phyloP scores from a whole-genome alignment of 176 grass and related monocot species.

The Carex pumila region DNA sequence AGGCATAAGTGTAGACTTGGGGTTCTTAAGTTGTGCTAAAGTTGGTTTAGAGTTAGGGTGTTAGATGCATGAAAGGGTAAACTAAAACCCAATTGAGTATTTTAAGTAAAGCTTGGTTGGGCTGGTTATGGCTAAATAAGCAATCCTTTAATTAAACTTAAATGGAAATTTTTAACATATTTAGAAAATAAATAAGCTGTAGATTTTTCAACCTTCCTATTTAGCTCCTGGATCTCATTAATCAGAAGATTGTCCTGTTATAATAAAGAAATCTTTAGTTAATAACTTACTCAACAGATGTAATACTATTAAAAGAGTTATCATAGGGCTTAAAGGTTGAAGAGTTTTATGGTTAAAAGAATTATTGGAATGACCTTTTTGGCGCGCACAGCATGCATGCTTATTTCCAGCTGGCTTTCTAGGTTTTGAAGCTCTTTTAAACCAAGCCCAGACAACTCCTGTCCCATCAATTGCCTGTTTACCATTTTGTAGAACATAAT shows the following conservation, averaged over 20 bases:
- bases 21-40: not conserved
- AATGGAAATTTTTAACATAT: not conserved
- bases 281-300: not conserved
- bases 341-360: not conserved
- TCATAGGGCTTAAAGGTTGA: not conserved
- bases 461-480: conserved; percentile 63
- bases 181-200: not conserved
- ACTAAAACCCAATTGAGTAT: too few relatives aligned
- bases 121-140: not conserved
- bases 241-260: conserved; percentile 59
- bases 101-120: not conserved
- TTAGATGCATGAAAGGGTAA: not conserved
- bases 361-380: conserved; percentile 43
- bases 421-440: conserved; percentile 63
- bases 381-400: conserved; percentile 32
- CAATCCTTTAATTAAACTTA: too few relatives aligned
- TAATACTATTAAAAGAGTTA: not conserved
- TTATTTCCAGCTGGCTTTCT: conserved; percentile 66
- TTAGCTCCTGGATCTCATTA: conserved; percentile 71
- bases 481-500: not conserved
- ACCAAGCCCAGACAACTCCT: conserved; percentile 56
- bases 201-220: conserved; percentile 41
- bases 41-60: not conserved
- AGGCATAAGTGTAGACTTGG: not conserved
- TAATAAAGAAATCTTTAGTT: not conserved